Evolutionary conservation across 257 asterid species (phyloP), one percentile per base, ranked within the genome.

Genomic region (Lithospermum erythrorhizon): DNA sequence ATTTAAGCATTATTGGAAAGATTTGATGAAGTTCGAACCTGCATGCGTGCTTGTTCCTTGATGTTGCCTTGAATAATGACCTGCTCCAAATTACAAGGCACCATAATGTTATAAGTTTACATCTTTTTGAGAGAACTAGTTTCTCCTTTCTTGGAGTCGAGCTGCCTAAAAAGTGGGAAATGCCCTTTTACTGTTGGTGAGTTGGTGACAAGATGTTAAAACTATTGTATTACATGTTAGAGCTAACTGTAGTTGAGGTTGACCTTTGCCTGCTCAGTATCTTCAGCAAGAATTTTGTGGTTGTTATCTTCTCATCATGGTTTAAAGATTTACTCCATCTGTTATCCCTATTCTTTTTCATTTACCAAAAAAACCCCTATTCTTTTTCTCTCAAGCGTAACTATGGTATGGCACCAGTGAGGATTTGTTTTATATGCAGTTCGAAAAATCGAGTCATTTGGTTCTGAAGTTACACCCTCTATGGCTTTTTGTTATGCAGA

Each of bases 401-500:
- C 49, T 41, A 41, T 41, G 18, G 2, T 11, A 41, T 41, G 49
- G 49, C 49, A 20, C 23, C 57, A 20, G 57, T n/a, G 57, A 3
- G 23, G 13, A 14, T n/a, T 63, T 16, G 27, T 49, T 29, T 45
- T 17, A 57, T 57, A 27, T 29, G 20, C 23, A 37, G 48, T 41
- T 9, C 56, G 23, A 17, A 20, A n/a, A 52, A 18, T 17, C 5
- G 13, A 2, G 4, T 22, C 14, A 0, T 56, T 56, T 56, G 60
- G 16, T 30, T 4, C 7, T 14, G 20, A 24, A 56, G 60, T 23
- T 18, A 6, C 21, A 11, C 3, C 21, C 0, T 22, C 22, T 51
- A 21, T n/a, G 32, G 65, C 49, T 13, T 53, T 27, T 9, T 58
- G 78, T 67, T 27, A 24, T 60, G 62, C 89, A 81, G 89, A 63